Evolutionary conservation across 176 grass and related monocot species (phyloP).

Genomic region (Bonia amplexicaulis): DNA sequence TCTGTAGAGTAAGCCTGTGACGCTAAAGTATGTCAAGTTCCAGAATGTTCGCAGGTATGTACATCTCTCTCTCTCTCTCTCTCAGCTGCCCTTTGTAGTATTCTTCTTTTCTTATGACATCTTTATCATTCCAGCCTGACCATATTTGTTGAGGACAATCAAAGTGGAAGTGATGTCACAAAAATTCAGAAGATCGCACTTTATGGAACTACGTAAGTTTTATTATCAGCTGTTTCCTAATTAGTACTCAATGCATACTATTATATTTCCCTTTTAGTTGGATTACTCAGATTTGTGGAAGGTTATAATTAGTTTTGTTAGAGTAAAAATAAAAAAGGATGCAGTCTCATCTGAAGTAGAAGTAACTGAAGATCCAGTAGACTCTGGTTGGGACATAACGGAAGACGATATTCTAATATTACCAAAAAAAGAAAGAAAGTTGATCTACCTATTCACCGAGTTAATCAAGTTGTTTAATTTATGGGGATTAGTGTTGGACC

Average conservation of each 20-base stretch:
- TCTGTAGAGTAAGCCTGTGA: slow-evolving; percentile 59
- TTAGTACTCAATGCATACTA: background rate
- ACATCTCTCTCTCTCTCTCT: background rate
- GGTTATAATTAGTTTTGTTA: background rate
- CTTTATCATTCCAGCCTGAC: slow-evolving; percentile 56
- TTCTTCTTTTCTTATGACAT: slow-evolving; percentile 20
- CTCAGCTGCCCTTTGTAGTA: background rate
- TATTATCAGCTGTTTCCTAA: background rate
- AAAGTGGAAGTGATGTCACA: slow-evolving; percentile 68
- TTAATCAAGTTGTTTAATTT: background rate
- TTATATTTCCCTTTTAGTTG: background rate
- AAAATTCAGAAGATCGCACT: slow-evolving; percentile 89
- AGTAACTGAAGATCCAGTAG: background rate
- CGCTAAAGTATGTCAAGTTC: slow-evolving; percentile 95
- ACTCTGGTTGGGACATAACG: background rate
- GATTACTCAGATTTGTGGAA: background rate
- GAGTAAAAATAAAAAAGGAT: background rate
- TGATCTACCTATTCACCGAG: background rate
- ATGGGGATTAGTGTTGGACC: background rate
- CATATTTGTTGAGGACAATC: slow-evolving; percentile 98
- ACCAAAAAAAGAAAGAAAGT: background rate
- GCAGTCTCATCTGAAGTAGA: background rate
- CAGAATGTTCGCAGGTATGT: slow-evolving; percentile 95
- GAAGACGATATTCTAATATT: background rate
- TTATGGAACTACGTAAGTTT: slow-evolving; percentile 84